Conservation (phyloP, 768 basidiomycete genomes). For the Hygrophorus russula region DNA sequence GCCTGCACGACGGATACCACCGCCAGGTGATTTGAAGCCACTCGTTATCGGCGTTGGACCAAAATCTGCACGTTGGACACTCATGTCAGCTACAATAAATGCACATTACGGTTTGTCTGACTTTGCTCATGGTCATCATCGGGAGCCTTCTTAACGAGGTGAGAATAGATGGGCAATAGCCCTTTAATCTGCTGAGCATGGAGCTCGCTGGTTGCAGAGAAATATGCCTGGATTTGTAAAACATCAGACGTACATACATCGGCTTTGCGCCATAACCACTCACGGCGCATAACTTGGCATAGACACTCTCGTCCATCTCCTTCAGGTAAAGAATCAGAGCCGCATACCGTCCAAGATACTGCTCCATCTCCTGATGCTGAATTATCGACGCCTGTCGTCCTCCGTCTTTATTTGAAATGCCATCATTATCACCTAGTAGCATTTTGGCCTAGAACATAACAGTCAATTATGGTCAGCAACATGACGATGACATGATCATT, state of each 20-base stretch:
- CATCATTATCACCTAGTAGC: constrained; percentile 52
- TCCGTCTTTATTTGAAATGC: constrained; percentile 33
- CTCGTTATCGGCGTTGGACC: constrained; percentile 25
- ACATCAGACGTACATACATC: constrained; percentile 1
- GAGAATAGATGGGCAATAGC: constrained; percentile 47
- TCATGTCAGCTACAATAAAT: neutral
- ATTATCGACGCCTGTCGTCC: constrained; percentile 36
- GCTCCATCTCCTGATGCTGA: constrained; percentile 67
- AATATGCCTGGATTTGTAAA: constrained; percentile 80
- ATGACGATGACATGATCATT: neutral
- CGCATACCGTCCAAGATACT: constrained; percentile 77
- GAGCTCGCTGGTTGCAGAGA: constrained; percentile 73
- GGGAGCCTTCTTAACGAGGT: constrained; percentile 48
- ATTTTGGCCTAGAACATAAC: constrained; percentile 42
- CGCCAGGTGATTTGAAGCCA: constrained; percentile 32
- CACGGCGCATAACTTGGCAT: constrained; percentile 85
- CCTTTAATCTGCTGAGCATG: constrained; percentile 75
- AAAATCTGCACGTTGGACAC: constrained; percentile 33
- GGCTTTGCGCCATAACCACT: constrained; percentile 16
- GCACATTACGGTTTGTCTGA: constrained; percentile 16
- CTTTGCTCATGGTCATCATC: constrained; percentile 74
- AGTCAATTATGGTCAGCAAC: neutral
- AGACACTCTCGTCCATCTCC: constrained; percentile 89
- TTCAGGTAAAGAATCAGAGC: constrained; percentile 88
- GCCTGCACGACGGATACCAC: constrained; percentile 69